phyloP scores from a whole-genome alignment of 1,139 yeast species.

The Yamadazyma diospyri region DNA sequence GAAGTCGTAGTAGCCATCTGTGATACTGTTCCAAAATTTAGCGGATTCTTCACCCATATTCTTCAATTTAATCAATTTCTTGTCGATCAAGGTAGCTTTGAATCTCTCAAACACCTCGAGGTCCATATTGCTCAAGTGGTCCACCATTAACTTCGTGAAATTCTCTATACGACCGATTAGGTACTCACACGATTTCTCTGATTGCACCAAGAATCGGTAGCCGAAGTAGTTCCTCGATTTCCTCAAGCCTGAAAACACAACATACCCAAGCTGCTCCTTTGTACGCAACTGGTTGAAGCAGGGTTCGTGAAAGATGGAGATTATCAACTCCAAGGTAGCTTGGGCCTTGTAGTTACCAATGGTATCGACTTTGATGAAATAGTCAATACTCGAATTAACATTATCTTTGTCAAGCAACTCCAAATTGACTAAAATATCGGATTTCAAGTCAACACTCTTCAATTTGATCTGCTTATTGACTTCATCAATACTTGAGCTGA shows the following conservation, averaged over 20 bases:
- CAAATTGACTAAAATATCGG: constrained; percentile 48
- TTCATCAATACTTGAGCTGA: constrained; percentile 39
- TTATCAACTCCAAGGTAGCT: constrained; percentile 60
- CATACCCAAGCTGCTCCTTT: constrained; percentile 81
- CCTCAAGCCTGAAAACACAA: constrained; percentile 76
- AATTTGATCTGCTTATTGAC: constrained; percentile 22
- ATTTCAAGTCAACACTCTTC: constrained; percentile 39
- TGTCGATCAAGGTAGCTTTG: constrained; percentile 62
- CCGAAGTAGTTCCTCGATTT: constrained; percentile 74
- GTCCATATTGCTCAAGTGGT: constrained; percentile 38
- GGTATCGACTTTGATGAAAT: constrained; percentile 66
- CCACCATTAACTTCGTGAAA: constrained; percentile 44
- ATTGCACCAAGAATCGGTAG: constrained; percentile 76
- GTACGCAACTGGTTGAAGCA: constrained; percentile 88
- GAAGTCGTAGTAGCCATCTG: constrained; percentile 78
- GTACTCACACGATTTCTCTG: constrained; percentile 73
- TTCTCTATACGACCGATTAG: constrained; percentile 74
- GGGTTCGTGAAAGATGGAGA: constrained; percentile 78
- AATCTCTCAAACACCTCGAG: constrained; percentile 66
- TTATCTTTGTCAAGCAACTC: constrained; percentile 63
- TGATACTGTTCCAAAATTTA: constrained; percentile 64
- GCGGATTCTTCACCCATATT: constrained; percentile 73
- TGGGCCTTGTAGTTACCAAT: constrained; percentile 28
- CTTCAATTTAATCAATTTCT: constrained; percentile 68
- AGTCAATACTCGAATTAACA: constrained; percentile 81